Conservation (phyloP, 1,284 basidiomycete species). For the Coniferiporia sulphurascens region DNA sequence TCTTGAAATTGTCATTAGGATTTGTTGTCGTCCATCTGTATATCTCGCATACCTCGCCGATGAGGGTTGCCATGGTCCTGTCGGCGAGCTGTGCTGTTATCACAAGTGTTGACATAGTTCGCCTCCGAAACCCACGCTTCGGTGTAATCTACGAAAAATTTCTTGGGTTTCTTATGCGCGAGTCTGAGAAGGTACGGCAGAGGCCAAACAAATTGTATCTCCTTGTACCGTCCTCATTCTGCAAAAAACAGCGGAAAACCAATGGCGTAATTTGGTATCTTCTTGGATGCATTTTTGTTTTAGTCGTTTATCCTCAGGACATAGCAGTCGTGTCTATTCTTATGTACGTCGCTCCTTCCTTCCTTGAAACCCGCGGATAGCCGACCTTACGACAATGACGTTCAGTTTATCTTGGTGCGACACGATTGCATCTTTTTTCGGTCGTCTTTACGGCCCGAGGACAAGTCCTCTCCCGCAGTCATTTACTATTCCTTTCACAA, state of each 20-base stretch:
- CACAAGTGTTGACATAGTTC: conserved; percentile 72
- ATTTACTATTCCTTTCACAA: conserved; percentile 33
- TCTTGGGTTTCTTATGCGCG: conserved; percentile 91
- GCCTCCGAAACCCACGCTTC: conserved; percentile 67
- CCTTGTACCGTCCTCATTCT: too few relatives aligned
- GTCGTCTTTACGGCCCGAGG: conserved; percentile 75
- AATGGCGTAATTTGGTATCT: conserved; percentile 98
- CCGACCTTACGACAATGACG: background rate
- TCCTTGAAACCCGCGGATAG: too few relatives aligned
- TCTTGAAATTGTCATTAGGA: conserved; percentile 41
- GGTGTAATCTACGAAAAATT: conserved; percentile 72
- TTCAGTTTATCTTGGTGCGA: conserved; percentile 93
- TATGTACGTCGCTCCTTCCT: conserved; percentile 51
- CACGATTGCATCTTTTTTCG: conserved; percentile 91
- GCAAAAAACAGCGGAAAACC: conserved; percentile 45
- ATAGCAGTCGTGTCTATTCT: conserved; percentile 85
- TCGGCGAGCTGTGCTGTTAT: conserved; percentile 68
- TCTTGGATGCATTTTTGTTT: conserved; percentile 80
- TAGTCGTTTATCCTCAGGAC: conserved; percentile 80
- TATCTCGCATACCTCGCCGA: conserved; percentile 48
- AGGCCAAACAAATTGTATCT: too few relatives aligned
- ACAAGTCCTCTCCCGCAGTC: conserved; percentile 73
- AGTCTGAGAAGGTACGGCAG: conserved; percentile 72
- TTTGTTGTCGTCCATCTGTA: conserved; percentile 83
- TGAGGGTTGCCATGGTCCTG: conserved; percentile 60